Evolutionary conservation across 1,284 basidiomycete species (phyloP), one percentile per base, ranked within the genome.

Genomic region (Grifola frondosa): DNA sequence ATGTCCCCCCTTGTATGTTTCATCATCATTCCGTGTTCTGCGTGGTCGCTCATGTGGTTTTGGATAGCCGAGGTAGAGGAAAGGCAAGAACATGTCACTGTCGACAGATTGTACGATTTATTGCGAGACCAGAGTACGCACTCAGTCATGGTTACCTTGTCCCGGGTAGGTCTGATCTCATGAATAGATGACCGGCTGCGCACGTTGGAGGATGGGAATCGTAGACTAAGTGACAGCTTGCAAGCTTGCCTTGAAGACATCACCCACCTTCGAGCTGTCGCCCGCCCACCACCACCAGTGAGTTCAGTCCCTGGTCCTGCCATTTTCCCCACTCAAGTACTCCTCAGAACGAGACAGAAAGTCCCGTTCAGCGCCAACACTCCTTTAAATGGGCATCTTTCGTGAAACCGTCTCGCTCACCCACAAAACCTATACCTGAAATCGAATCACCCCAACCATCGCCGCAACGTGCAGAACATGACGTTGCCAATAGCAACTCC

Each of bases 301-400:
- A 37, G 35, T 38, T 26, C 2, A 6, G 11, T 23, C 7, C 34
- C 7, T 30, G 11, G 33, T 32, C 29, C 25, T 42, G 13, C 35
- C n/a, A 28, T 8, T 22, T n/a, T n/a, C n/a, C n/a, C n/a, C n/a
- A n/a, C 28, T 30, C 10, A 44, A 42, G 17, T 32, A 35, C 29
- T 28, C 33, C 31, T 23, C 39, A 58, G 61, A 44, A 37, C 7
- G 69, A 81, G 58, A 80, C 82, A 16, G 73, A 77, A 29, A 76
- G 73, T 39, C 65, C 79, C 8, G 62, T 90, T 13, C 72, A 69
- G 38, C 75, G 87, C 43, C 84, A 86, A 55, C 78, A 80, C 19
- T 89, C 88, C 9, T 89, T 90, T 67, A 88, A 88, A 58, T 91
- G 88, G 88, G 84, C 84, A 2, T 75, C 81, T 44, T 88, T 79